These are phyloP conservation scores for Candida maris DNA, from an alignment of 805 yeast species.

Conservation along the genomic window DNA sequence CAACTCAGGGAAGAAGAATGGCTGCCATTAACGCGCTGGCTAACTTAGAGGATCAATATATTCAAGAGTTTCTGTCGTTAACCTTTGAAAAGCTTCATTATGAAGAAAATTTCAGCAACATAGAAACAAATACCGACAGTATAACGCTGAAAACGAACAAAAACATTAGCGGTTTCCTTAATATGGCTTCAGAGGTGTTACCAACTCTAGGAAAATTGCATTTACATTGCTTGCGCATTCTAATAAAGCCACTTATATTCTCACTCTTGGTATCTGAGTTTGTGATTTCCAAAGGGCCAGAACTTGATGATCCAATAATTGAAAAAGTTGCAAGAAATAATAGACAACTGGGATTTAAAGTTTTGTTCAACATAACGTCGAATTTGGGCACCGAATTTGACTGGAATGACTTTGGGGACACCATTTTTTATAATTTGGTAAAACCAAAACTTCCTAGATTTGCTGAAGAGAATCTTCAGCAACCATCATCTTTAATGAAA, in stretches of 20 bases:
- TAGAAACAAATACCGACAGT: slow-evolving; percentile 22
- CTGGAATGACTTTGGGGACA: slow-evolving; percentile 54
- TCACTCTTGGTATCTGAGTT: slow-evolving; percentile 52
- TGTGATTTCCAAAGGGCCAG: slow-evolving; percentile 26
- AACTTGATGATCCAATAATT: slow-evolving; percentile 21
- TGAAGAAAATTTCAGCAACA: slow-evolving; percentile 29
- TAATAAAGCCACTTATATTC: slow-evolving; percentile 56
- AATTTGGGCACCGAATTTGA: slow-evolving; percentile 45
- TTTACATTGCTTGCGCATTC: slow-evolving; percentile 43
- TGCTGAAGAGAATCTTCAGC: slow-evolving; percentile 75
- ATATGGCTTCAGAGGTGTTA: slow-evolving; percentile 53
- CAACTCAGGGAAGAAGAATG: slow-evolving; percentile 66
- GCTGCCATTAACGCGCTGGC: slow-evolving; percentile 67
- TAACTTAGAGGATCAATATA: slow-evolving; percentile 47
- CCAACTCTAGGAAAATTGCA: slow-evolving; percentile 57
- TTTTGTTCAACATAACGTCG: slow-evolving; percentile 54
- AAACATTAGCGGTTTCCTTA: slow-evolving; percentile 61
- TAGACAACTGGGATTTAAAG: slow-evolving; percentile 66
- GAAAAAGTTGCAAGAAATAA: slow-evolving; percentile 52
- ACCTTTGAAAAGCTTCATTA: slow-evolving; percentile 54
- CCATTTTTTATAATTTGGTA: slow-evolving; percentile 53
- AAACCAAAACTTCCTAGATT: slow-evolving; percentile 64
- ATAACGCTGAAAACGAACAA: slow-evolving; percentile 34
- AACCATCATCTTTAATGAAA: slow-evolving; percentile 72
- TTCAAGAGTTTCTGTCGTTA: slow-evolving; percentile 57